These are phyloP conservation scores for Chaetomium globosum DNA, from an alignment of 2,329 filamentous ascomycete species.

Conservation along the genomic window DNA sequence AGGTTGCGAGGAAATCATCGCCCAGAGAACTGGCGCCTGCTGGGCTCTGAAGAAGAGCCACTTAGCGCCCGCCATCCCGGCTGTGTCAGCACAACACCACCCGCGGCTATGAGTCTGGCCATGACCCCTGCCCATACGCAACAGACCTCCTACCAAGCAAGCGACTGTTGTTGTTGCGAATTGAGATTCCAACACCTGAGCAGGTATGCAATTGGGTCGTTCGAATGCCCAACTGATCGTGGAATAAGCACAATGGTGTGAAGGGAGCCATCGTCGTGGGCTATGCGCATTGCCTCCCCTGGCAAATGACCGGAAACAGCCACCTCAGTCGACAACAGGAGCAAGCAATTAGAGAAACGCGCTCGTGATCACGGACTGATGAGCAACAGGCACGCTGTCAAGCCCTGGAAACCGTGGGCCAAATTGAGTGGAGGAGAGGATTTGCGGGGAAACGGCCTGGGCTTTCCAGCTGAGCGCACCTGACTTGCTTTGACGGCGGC, in stretches of 20 bases:
- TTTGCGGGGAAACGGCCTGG: slow-evolving; percentile 38
- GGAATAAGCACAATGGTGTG: slow-evolving; percentile 1
- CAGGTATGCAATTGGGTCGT: slow-evolving; percentile 22
- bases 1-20: slow-evolving; percentile 32
- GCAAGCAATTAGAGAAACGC: slow-evolving; percentile 21
- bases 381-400: slow-evolving; percentile 25
- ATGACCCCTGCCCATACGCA: slow-evolving; percentile 31
- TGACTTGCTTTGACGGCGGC: slow-evolving; percentile 34
- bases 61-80: slow-evolving; percentile 29
- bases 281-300: slow-evolving; percentile 14
- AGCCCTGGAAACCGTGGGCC: slow-evolving; percentile 22
- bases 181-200: slow-evolving; percentile 6
- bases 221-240: slow-evolving; percentile 8
- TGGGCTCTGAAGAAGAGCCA: slow-evolving; percentile 27
- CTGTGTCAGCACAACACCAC: slow-evolving; percentile 36
- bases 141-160: slow-evolving; percentile 26
- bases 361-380: slow-evolving; percentile 35
- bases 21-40: slow-evolving; percentile 4
- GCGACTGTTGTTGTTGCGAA: slow-evolving; percentile 3
- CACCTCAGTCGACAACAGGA: slow-evolving; percentile 1
- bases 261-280: slow-evolving; percentile 1
- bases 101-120: slow-evolving; percentile 34
- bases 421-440: slow-evolving; percentile 34
- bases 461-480: slow-evolving; percentile 33
- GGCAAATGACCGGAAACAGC: slow-evolving; percentile 10